These are phyloP conservation scores for Leccinum aurantiacum DNA, from an alignment of 768 basidiomycete species.

Conservation along the genomic window DNA sequence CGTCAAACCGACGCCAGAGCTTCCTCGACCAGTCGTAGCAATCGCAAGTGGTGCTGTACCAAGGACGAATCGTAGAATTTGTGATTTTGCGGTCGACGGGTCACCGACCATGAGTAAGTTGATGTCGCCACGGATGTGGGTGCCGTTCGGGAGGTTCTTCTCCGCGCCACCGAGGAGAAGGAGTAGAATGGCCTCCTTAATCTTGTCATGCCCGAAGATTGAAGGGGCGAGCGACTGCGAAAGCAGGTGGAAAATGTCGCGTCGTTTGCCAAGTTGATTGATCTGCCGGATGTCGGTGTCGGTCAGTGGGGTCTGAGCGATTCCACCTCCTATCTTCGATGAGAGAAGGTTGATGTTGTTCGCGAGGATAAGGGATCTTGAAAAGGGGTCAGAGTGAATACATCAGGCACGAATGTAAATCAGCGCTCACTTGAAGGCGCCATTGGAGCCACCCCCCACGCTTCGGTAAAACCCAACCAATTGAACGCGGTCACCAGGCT, in stretches of 20 bases:
- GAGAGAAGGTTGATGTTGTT: constrained; percentile 95
- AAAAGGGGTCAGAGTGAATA: constrained; percentile 15
- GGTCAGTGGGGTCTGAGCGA: constrained; percentile 89
- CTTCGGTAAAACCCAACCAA: constrained; percentile 94
- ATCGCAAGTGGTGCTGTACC: constrained; percentile 96
- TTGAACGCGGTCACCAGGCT: constrained; percentile 97
- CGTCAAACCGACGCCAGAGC: constrained; percentile 98
- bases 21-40: constrained; percentile 96
- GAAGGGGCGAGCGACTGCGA: constrained; percentile 96
- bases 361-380: constrained; percentile 86
- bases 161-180: constrained; percentile 95
- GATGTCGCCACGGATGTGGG: constrained; percentile 98
- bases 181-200: constrained; percentile 91
- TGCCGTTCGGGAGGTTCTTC: constrained; percentile 96
- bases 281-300: constrained; percentile 95
- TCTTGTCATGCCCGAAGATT: constrained; percentile 94
- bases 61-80: constrained; percentile 93
- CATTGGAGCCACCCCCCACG: constrained; percentile 84
- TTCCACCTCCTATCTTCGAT: constrained; percentile 92
- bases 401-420: constrained; percentile 10
- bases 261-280: constrained; percentile 87
- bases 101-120: constrained; percentile 99
- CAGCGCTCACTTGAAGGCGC: constrained; percentile 84
- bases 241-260: constrained; percentile 83
- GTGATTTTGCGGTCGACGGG: constrained; percentile 97